A percentile compares a stretch with the other conserved stretches of the same genome.
Evolutionary conservation across 177 flowering plant species (phyloP).

Genomic region (Vitis hybrid): DNA sequence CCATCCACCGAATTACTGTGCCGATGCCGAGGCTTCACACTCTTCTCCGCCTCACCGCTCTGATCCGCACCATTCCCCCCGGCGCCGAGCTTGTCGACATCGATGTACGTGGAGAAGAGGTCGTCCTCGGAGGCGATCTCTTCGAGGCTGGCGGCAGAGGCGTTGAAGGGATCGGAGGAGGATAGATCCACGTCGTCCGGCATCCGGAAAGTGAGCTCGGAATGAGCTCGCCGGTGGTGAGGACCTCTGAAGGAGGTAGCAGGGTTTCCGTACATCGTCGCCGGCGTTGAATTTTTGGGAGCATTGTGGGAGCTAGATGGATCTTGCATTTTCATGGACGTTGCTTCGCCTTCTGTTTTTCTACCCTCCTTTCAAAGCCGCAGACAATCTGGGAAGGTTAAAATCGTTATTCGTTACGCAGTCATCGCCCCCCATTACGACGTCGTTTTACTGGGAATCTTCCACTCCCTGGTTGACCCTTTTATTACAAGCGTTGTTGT

Average conservation of each 20-base stretch:
- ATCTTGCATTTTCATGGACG: constrained; percentile 24
- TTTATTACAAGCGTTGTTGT: too few relatives aligned
- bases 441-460: too few relatives aligned
- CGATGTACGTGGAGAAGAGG: constrained; percentile 75
- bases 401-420: too few relatives aligned
- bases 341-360: neutral
- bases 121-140: constrained; percentile 83
- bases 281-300: constrained; percentile 9
- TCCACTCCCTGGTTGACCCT: too few relatives aligned
- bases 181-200: constrained; percentile 64
- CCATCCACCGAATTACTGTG: constrained; percentile 85
- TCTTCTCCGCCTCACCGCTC: constrained; percentile 16
- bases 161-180: constrained; percentile 43
- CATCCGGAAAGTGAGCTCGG: constrained; percentile 65
- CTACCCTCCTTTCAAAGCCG: too few relatives aligned
- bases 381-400: too few relatives aligned
- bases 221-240: constrained; percentile 79
- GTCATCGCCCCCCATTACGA: too few relatives aligned
- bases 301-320: constrained; percentile 7
- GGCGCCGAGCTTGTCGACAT: constrained; percentile 63
- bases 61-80: constrained; percentile 11
- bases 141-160: constrained; percentile 48
- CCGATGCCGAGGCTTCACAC: constrained; percentile 55
- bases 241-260: constrained; percentile 16
- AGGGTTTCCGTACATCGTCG: constrained; percentile 7